Evolutionary conservation across 2,329 filamentous ascomycete genomes (phyloP).

Genomic region (Ceratocystis harringtonii): DNA sequence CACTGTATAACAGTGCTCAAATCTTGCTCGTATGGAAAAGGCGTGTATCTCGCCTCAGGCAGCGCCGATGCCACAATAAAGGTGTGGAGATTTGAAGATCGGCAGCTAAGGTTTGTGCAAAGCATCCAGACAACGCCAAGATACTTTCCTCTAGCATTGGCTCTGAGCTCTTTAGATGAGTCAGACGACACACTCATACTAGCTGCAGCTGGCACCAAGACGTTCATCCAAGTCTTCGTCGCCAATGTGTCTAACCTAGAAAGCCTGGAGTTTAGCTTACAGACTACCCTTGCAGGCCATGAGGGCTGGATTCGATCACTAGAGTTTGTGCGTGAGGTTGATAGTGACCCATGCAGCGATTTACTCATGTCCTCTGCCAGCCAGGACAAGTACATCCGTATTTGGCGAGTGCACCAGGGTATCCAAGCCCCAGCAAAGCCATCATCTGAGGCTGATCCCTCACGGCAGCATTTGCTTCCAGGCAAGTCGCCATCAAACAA

Average conservation of each 20-base stretch:
- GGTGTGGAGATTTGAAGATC: conserved; percentile 50
- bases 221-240: conserved; percentile 66
- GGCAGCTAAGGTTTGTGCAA: conserved; percentile 43
- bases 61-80: conserved; percentile 61
- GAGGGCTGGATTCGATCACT: conserved; percentile 90
- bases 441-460: conserved; percentile 39
- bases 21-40: conserved; percentile 21
- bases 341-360: conserved; percentile 38
- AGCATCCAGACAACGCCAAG: conserved; percentile 59
- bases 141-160: conserved; percentile 68
- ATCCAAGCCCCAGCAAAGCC: conserved; percentile 44
- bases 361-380: conserved; percentile 80
- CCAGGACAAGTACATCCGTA: conserved; percentile 90
- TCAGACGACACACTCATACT: conserved; percentile 45
- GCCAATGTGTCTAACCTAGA: conserved; percentile 30
- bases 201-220: conserved; percentile 73
- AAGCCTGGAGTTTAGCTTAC: conserved; percentile 45
- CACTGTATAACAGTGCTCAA: conserved; percentile 47
- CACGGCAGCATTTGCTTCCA: conserved; percentile 41
- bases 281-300: conserved; percentile 70
- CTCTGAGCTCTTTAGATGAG: conserved; percentile 45
- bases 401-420: conserved; percentile 74
- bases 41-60: conserved; percentile 55
- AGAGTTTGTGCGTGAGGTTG: conserved; percentile 47
- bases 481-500: conserved; percentile 78